Base-by-base conservation (phyloP, 768 basidiomycete species). In the Podaxis mareebaensis region DNA sequence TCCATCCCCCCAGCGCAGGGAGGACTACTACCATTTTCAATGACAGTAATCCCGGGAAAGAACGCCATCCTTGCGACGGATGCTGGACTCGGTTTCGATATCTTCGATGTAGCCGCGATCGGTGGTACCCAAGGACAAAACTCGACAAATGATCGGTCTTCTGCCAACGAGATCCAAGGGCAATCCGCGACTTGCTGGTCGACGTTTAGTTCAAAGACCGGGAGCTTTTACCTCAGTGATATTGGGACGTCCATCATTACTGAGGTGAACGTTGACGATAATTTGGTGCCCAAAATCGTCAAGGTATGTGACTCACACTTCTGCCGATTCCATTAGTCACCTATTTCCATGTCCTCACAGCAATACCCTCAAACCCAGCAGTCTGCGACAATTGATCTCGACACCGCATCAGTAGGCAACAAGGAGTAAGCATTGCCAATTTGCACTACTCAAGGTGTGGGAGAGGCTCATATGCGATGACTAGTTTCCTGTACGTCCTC, bases 11-110 rank as follows among this genome's bases (percentile, higher is more conserved):
- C 61, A 38, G 67, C 76, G 2, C 58, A 66, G 15, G 80, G 81
- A 36, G 83, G 82, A 5, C 70, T 79, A 1, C 75, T 83, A 17
- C 82, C 82, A 1, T 85, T 84, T 75, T 78, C 78, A n/a, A 77
- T 83, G 79, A 77, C 76, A 5, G 56, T 79, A 53, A 76, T 81
- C 49, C 68, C 76, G 77, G 44, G 53, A 30, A 55, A 55, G 30
- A 62, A 55, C 40, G 78, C 79, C 7, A 69, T 80, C 53, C 68
- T 81, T 5, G 77, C 76, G 2, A 77, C 77, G 0, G 79, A 81
- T 60, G 74, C 79, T 20, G 77, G 74, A 5, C 53, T 77, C 17
- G 78, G 79, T 22, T 77, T 75, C 63, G 76, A 76, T 60, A 73
- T 80, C 58, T 74, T 79, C 63, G 77, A 78, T 59, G 67, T 78